Conservation (phyloP, 2,329 filamentous ascomycete genomes). For the Colletotrichum siamense region DNA sequence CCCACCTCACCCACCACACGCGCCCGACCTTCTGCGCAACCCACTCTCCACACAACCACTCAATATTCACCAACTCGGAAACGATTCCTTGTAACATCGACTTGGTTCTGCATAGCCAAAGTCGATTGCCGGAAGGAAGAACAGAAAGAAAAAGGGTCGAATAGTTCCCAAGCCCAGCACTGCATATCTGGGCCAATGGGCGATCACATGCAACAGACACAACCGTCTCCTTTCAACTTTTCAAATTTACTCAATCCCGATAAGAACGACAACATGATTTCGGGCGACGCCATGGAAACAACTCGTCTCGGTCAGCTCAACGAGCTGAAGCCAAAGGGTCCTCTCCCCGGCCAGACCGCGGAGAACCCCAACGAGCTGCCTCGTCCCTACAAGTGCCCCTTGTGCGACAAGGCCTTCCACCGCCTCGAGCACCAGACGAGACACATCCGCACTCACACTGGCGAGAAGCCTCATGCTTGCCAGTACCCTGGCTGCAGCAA, state of each 20-base stretch:
- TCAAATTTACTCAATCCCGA: conserved; percentile 74
- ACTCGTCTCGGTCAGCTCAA: conserved; percentile 17
- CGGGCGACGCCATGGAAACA: conserved; percentile 15
- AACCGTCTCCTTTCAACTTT: conserved; percentile 73
- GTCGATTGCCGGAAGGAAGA: background rate
- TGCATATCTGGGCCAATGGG: conserved; percentile 27
- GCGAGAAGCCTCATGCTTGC: conserved; percentile 97
- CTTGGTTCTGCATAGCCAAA: background rate
- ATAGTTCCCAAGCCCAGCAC: background rate
- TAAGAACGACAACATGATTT: conserved; percentile 15
- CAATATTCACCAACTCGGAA: background rate
- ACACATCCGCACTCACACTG: conserved; percentile 96
- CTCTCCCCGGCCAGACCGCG: conserved; percentile 64
- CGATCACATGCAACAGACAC: conserved; percentile 78
- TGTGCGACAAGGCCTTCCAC: conserved; percentile 99
- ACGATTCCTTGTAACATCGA: background rate
- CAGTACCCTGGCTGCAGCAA: conserved; percentile 95
- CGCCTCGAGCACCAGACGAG: conserved; percentile 90
- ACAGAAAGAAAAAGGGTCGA: background rate
- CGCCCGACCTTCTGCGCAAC: background rate
- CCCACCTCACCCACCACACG: background rate
- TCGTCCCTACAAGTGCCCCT: conserved; percentile 95
- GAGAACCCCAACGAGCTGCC: conserved; percentile 76
- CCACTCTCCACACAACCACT: background rate
- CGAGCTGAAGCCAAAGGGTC: conserved; percentile 64